Percentiles rank a stretch among this genome's conserved stretches.
Conservation (phyloP, 2,329 filamentous ascomycete species). For the Exophiala xenobiotica region DNA sequence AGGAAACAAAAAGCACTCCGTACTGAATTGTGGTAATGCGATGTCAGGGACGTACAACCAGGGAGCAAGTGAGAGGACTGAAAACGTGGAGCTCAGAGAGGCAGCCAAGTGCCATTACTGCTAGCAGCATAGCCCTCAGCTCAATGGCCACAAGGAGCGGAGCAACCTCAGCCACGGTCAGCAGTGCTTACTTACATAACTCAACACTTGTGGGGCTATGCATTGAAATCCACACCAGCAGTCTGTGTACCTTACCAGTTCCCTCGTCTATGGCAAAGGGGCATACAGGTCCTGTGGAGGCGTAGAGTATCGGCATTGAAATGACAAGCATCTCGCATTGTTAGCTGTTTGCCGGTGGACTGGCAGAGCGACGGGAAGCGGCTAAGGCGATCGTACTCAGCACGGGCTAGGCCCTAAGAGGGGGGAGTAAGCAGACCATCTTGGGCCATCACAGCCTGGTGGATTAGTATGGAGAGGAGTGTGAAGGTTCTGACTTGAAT, state of each 20-base stretch:
- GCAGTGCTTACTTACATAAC: conserved; percentile 27
- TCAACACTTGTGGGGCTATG: conserved; percentile 16
- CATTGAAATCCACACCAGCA: conserved; percentile 7
- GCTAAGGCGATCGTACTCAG: background rate
- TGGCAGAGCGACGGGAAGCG: background rate
- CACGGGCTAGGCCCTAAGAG: background rate
- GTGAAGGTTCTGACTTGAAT: background rate
- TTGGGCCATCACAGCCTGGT: background rate
- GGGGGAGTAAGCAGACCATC: background rate
- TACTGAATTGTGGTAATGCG: background rate
- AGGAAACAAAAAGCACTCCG: background rate
- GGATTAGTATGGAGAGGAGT: background rate
- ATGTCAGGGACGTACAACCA: conserved; percentile 2
- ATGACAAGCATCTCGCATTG: background rate
- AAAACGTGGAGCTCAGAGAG: background rate
- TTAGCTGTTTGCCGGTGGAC: background rate
- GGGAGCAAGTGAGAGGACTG: background rate
- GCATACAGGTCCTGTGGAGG: background rate
- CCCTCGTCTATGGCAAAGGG: background rate
- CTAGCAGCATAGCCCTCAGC: conserved; percentile 14
- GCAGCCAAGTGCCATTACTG: conserved; percentile 3
- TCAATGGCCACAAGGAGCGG: conserved; percentile 15
- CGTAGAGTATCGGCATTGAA: background rate
- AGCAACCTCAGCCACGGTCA: conserved; percentile 25
- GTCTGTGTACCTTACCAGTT: conserved; percentile 3